phyloP scores from a whole-genome alignment of 2,329 filamentous ascomycete genomes.

The Stachybotrys chartarum region DNA sequence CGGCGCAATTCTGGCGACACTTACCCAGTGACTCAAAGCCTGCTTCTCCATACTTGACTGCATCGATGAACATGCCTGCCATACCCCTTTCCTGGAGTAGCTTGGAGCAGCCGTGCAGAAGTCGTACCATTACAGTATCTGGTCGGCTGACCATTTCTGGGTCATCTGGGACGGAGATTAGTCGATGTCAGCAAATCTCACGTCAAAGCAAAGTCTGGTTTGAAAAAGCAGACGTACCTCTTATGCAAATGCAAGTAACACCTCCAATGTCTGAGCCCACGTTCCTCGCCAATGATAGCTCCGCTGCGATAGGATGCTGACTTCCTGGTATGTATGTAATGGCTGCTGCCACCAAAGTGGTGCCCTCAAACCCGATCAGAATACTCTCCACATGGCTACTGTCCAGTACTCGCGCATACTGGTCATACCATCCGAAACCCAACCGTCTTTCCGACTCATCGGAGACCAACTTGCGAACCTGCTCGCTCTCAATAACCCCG shows the following conservation, averaged over 20 bases:
- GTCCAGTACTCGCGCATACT: slow-evolving; percentile 45
- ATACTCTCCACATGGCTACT: slow-evolving; percentile 43
- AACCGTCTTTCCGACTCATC: slow-evolving; percentile 37
- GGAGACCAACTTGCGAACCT: slow-evolving; percentile 42
- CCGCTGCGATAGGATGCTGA: slow-evolving; percentile 37
- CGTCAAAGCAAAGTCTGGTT: neutral
- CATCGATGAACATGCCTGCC: slow-evolving; percentile 49
- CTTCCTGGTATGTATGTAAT: slow-evolving; percentile 44
- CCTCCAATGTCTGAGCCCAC: slow-evolving; percentile 47
- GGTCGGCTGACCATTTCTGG: slow-evolving; percentile 33
- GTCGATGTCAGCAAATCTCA: slow-evolving; percentile 1
- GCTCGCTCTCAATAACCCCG: slow-evolving; percentile 35
- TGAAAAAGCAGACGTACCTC: slow-evolving; percentile 31
- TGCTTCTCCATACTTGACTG: slow-evolving; percentile 41
- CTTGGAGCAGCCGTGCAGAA: slow-evolving; percentile 45
- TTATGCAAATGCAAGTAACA: slow-evolving; percentile 53
- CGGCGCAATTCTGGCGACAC: slow-evolving; percentile 7
- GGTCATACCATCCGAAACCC: slow-evolving; percentile 52
- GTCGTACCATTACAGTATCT: slow-evolving; percentile 43
- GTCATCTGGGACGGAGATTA: slow-evolving; percentile 30
- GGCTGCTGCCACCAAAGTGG: slow-evolving; percentile 43
- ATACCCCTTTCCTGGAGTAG: slow-evolving; percentile 41
- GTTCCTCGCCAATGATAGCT: slow-evolving; percentile 48
- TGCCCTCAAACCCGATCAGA: slow-evolving; percentile 42
- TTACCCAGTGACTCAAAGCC: slow-evolving; percentile 46